Evolutionary conservation across 768 basidiomycete genomes (phyloP), one percentile per base, ranked within the genome.

Genomic region (Boletus vinaceobasis): DNA sequence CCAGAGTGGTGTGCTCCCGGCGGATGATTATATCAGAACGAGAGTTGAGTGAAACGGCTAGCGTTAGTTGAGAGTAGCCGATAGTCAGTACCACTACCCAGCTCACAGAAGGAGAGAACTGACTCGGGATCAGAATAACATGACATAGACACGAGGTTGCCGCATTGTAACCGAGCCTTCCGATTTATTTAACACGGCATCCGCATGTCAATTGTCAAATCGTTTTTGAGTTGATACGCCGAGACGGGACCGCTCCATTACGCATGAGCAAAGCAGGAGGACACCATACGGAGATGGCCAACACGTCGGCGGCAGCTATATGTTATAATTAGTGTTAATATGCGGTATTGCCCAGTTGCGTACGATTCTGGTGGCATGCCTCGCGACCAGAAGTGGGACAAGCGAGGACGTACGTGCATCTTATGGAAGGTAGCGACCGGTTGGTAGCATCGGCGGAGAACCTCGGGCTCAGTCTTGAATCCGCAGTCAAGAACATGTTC

Each of bases 1-100:
- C n/a, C 81, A 82, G 70, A 78, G 84, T 57, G 93, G 93, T 69
- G 89, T 93, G 29, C 75, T 91, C 19, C 87, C 88, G 15, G 74
- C 75, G 50, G 74, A 79, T 48, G 62, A 65, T 31, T 65, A 69
- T 29, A 60, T 72, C 23, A 63, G 67, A 43, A 55, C 55, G 21
- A 45, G n/a, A n/a, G n/a, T n/a, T n/a, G n/a, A n/a, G n/a, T n/a
- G n/a, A n/a, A n/a, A n/a, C n/a, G n/a, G n/a, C n/a, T n/a, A n/a
- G n/a, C n/a, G n/a, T n/a, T n/a, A n/a, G n/a, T n/a, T n/a, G n/a
- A n/a, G n/a, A n/a, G n/a, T n/a, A n/a, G n/a, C n/a, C n/a, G n/a
- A n/a, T n/a, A n/a, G n/a, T n/a, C n/a, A n/a, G n/a, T n/a, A n/a
- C n/a, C n/a, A n/a, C n/a, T n/a, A n/a, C n/a, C n/a, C n/a, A n/a